These are phyloP conservation scores for Fragilaria crotonensis DNA, from an alignment of 108 stramenopile genomes.

Conservation along the genomic window DNA sequence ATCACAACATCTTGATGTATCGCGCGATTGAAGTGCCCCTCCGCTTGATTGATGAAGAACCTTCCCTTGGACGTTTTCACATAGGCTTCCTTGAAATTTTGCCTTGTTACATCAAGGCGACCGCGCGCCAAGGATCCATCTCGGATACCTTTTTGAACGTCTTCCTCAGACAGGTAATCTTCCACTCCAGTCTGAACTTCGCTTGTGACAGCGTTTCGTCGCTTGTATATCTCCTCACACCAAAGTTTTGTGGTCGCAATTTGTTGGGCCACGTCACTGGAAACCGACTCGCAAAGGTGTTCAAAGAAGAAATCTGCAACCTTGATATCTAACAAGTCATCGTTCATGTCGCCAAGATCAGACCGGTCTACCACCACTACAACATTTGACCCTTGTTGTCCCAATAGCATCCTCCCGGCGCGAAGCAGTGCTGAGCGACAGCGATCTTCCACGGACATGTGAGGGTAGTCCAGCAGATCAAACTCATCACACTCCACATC, in stretches of 20 bases:
- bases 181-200: neutral
- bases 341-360: neutral
- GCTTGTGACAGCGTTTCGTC: conserved; percentile 15
- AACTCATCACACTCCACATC: conserved; percentile 34
- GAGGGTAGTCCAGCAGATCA: conserved; percentile 24
- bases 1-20: conserved; percentile 44
- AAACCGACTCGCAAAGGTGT: neutral
- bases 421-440: conserved; percentile 30
- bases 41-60: conserved; percentile 27
- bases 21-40: conserved; percentile 45
- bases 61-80: conserved; percentile 9
- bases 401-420: conserved; percentile 19
- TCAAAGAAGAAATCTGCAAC: neutral
- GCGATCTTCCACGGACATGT: conserved; percentile 26
- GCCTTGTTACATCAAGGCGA: conserved; percentile 33
- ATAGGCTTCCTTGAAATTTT: conserved; percentile 39
- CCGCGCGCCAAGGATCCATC: conserved; percentile 23
- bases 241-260: neutral
- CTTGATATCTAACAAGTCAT: neutral
- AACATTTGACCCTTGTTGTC: neutral
- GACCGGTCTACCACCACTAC: neutral
- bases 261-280: neutral
- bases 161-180: conserved; percentile 19
- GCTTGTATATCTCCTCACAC: conserved; percentile 28
- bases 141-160: conserved; percentile 20